Percentiles rank a stretch among this genome's conserved stretches.
Evolutionary conservation across 805 yeast genomes (phyloP).

Genomic region (Diddensiella caesifluorescens): DNA sequence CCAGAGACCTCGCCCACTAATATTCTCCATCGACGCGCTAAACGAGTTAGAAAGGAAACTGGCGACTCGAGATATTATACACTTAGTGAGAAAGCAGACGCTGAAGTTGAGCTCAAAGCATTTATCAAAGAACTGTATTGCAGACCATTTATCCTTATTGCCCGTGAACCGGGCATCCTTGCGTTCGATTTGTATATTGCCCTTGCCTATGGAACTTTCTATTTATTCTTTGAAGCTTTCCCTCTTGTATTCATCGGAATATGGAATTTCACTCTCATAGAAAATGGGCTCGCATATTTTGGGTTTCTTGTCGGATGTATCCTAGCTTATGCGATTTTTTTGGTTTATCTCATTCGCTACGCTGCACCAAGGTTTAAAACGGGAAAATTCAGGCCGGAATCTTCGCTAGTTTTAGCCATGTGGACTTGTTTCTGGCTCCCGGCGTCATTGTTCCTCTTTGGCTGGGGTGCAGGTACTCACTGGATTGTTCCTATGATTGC

Average conservation of each 20-base stretch:
- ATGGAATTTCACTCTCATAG: conserved; percentile 44
- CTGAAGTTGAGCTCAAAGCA: neutral
- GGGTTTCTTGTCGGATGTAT: conserved; percentile 44
- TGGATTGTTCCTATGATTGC: conserved; percentile 49
- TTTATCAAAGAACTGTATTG: conserved; percentile 18
- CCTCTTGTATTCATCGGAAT: conserved; percentile 48
- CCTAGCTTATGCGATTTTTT: conserved; percentile 30
- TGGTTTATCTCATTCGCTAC: conserved; percentile 5
- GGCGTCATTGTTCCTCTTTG: conserved; percentile 43
- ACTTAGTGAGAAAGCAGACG: conserved; percentile 5
- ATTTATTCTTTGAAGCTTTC: conserved; percentile 56
- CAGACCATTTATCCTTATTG: conserved; percentile 43
- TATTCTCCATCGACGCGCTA: conserved; percentile 9
- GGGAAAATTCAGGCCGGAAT: conserved; percentile 18
- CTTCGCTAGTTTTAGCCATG: conserved; percentile 16
- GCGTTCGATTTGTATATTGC: conserved; percentile 49
- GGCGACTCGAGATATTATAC: conserved; percentile 34
- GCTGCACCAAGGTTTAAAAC: conserved; percentile 11
- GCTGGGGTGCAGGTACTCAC: conserved; percentile 48
- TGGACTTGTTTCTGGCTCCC: conserved; percentile 34
- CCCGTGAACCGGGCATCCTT: conserved; percentile 52
- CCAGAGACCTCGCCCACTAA: conserved; percentile 6
- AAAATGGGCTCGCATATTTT: conserved; percentile 44
- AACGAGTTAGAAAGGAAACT: conserved; percentile 39
- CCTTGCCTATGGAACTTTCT: conserved; percentile 47